A percentile compares a stretch with the other conserved stretches of the same genome.
Conservation (phyloP, 495 filamentous ascomycete genomes). For the Cercophora scortea region DNA sequence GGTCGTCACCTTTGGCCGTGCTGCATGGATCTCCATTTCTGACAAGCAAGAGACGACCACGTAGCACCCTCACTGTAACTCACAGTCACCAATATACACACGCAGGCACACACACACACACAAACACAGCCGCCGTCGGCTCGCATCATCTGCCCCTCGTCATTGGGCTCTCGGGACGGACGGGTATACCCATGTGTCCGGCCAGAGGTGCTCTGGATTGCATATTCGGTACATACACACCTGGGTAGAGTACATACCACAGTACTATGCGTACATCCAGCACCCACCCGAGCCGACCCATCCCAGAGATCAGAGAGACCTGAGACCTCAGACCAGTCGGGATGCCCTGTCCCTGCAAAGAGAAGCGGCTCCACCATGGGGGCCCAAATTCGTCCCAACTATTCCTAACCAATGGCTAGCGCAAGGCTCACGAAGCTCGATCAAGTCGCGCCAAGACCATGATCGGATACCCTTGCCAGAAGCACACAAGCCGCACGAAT, state of each 20-base stretch:
- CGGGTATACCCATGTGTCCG: constrained; percentile 10
- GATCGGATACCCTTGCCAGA: not conserved
- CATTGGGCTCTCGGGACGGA: constrained; percentile 2
- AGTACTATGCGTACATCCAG: too few species aligned
- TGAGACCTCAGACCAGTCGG: constrained; percentile 3
- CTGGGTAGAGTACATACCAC: too few species aligned
- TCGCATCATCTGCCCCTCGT: constrained; percentile 10
- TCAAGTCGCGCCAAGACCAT: not conserved
- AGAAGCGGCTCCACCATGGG: not conserved
- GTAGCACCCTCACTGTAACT: constrained; percentile 21
- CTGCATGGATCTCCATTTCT: constrained; percentile 21
- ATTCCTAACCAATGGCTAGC: constrained; percentile 14
- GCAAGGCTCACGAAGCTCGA: constrained; percentile 5
- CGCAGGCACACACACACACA: too few species aligned
- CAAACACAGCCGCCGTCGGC: too few species aligned
- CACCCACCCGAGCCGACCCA: too few species aligned
- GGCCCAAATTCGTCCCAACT: constrained; percentile 15
- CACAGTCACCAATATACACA: constrained; percentile 15
- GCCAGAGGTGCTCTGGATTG: not conserved
- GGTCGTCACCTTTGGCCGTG: not conserved
- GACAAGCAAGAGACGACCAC: constrained; percentile 35
- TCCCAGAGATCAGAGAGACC: too few species aligned
- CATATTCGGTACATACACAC: not conserved
- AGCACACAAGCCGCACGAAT: not conserved
- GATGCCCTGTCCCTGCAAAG: constrained; percentile 1